phyloP scores from a whole-genome alignment of 768 basidiomycete genomes.

The Bullera alba region DNA sequence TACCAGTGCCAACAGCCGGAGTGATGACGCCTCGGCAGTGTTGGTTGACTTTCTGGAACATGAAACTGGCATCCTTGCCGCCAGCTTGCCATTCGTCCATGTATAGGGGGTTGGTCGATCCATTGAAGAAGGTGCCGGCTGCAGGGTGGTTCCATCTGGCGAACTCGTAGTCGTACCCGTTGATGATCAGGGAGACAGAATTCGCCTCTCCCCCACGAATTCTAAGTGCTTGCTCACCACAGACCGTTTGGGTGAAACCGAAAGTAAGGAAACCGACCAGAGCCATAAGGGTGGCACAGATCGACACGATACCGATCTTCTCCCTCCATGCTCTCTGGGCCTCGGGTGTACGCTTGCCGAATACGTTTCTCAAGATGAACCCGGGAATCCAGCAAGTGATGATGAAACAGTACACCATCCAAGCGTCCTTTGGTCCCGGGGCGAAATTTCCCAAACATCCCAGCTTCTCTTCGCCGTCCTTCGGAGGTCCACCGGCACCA shows the following conservation, averaged over 20 bases:
- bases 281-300: slow-evolving; percentile 80
- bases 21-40: slow-evolving; percentile 73
- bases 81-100: slow-evolving; percentile 67
- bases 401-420: slow-evolving; percentile 90
- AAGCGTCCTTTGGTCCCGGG: slow-evolving; percentile 83
- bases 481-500: slow-evolving; percentile 14
- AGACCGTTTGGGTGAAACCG: slow-evolving; percentile 91
- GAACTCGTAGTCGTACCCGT: slow-evolving; percentile 90
- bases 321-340: slow-evolving; percentile 96
- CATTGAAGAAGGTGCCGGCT: slow-evolving; percentile 63
- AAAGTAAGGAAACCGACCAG: slow-evolving; percentile 96
- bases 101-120: slow-evolving; percentile 74
- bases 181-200: slow-evolving; percentile 77
- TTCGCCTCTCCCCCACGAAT: slow-evolving; percentile 73
- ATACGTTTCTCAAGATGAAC: slow-evolving; percentile 61
- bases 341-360: slow-evolving; percentile 82
- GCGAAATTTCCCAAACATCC: slow-evolving; percentile 60
- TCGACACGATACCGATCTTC: slow-evolving; percentile 83
- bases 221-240: slow-evolving; percentile 75
- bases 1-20: slow-evolving; percentile 62
- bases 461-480: slow-evolving; percentile 7
- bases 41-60: slow-evolving; percentile 88
- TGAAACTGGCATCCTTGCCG: slow-evolving; percentile 83
- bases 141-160: slow-evolving; percentile 76
- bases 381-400: slow-evolving; percentile 77